A percentile compares a stretch with the other conserved stretches of the same genome.
These are phyloP conservation scores for Westerdykella aurantiaca DNA, from an alignment of 2,329 filamentous ascomycete species.

Conservation along the genomic window DNA sequence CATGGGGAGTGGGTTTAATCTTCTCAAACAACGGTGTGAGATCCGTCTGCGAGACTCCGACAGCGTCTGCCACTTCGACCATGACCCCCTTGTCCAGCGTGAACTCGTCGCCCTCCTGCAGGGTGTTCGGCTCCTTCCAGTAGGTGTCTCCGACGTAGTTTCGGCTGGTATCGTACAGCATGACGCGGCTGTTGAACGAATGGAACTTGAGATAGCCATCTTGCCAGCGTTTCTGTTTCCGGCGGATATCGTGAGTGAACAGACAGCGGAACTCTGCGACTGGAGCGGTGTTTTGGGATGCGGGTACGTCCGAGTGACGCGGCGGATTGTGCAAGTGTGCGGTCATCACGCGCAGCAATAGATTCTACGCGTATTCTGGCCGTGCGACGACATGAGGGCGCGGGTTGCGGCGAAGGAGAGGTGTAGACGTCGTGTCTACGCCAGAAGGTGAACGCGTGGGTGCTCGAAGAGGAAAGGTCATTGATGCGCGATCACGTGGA, in stretches of 20 bases:
- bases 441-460: neutral
- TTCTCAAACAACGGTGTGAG: conserved; percentile 69
- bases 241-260: conserved; percentile 76
- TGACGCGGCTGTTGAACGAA: conserved; percentile 82
- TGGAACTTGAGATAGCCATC: conserved; percentile 86
- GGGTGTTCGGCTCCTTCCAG: conserved; percentile 62
- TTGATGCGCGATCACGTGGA: neutral
- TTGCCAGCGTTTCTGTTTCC: conserved; percentile 90
- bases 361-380: conserved; percentile 8
- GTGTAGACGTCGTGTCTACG: neutral
- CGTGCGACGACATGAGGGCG: conserved; percentile 3
- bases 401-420: neutral
- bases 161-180: conserved; percentile 79
- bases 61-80: conserved; percentile 71
- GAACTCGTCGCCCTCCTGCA: conserved; percentile 78
- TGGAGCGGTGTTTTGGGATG: conserved; percentile 60
- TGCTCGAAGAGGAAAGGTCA: too few species aligned
- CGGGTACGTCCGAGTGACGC: conserved; percentile 35
- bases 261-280: conserved; percentile 81
- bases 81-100: conserved; percentile 70
- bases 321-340: conserved; percentile 19
- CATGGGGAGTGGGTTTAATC: conserved; percentile 43
- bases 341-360: conserved; percentile 18
- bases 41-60: conserved; percentile 71
- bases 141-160: conserved; percentile 82